Conservation (phyloP, 2,329 filamentous ascomycete species). For the Cordyceps pruinosa region DNA sequence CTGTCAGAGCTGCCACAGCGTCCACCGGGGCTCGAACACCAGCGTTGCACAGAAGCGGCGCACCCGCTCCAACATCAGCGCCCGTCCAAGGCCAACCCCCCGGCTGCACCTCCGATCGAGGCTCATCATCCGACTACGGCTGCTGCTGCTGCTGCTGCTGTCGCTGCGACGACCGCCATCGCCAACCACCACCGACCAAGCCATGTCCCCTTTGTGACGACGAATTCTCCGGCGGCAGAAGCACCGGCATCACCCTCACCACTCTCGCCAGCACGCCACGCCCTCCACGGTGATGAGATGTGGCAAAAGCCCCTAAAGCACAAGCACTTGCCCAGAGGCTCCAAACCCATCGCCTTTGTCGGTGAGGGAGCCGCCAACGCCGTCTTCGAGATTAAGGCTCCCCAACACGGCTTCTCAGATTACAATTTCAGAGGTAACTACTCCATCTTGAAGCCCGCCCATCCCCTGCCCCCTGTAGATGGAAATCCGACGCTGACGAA, state of each 20-base stretch:
- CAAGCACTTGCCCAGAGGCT: slow-evolving; percentile 28
- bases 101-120: slow-evolving; percentile 10
- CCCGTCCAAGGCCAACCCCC: slow-evolving; percentile 18
- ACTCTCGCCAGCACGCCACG: slow-evolving; percentile 2
- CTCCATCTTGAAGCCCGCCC: neutral
- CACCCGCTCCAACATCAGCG: slow-evolving; percentile 4
- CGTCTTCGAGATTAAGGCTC: slow-evolving; percentile 55
- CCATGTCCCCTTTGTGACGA: slow-evolving; percentile 17
- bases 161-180: neutral
- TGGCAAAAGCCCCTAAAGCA: slow-evolving; percentile 15
- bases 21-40: neutral
- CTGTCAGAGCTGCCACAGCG: slow-evolving; percentile 4
- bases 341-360: slow-evolving; percentile 35
- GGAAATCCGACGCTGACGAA: slow-evolving; percentile 7
- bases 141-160: neutral
- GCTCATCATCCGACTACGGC: neutral
- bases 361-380: slow-evolving; percentile 72
- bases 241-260: neutral
- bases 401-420: slow-evolving; percentile 25
- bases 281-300: slow-evolving; percentile 1
- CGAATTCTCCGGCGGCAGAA: neutral
- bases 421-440: slow-evolving; percentile 28
- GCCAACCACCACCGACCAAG: neutral
- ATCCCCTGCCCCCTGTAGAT: neutral
- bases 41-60: neutral